A percentile compares a stretch with the other conserved stretches of the same genome.
Conservation (phyloP, 108 stramenopile species). For the Pelagomonas calceolata region DNA sequence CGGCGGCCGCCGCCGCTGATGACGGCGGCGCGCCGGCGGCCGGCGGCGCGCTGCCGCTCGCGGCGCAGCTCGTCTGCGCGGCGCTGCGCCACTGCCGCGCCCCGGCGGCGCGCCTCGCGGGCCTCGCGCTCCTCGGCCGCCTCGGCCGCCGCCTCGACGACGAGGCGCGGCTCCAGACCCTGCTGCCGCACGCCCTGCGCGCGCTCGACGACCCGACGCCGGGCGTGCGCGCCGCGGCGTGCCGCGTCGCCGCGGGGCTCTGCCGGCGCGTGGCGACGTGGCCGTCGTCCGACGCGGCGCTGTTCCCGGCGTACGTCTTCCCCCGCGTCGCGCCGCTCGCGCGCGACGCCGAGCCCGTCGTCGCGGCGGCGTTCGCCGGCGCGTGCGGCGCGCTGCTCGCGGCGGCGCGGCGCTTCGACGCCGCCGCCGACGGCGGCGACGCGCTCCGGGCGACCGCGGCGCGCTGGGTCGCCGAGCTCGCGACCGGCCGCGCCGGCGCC, state of each 20-base stretch:
- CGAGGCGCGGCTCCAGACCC: constrained; percentile 77
- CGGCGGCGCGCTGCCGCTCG: constrained; percentile 47
- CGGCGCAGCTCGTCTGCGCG: constrained; percentile 69
- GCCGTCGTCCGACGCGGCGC: constrained; percentile 74
- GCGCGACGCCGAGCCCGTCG: constrained; percentile 66
- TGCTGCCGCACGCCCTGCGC: constrained; percentile 70
- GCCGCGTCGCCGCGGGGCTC: constrained; percentile 57
- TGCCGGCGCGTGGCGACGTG: constrained; percentile 56
- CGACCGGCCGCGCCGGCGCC: constrained; percentile 55
- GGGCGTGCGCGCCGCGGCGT: constrained; percentile 62
- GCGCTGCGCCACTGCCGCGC: constrained; percentile 74
- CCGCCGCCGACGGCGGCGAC: constrained; percentile 55
- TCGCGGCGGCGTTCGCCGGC: constrained; percentile 72
- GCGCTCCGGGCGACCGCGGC: constrained; percentile 1
- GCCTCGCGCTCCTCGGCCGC: constrained; percentile 69
- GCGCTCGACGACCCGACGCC: constrained; percentile 74
- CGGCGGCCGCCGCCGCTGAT: neutral
- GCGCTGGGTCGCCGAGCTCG: constrained; percentile 54
- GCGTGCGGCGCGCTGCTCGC: constrained; percentile 60
- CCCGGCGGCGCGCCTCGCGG: constrained; percentile 69
- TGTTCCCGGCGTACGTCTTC: constrained; percentile 88
- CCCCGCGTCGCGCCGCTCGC: constrained; percentile 72
- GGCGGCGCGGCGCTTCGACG: constrained; percentile 63
- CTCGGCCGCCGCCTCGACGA: constrained; percentile 59
- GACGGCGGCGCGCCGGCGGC: neutral